phyloP scores from a whole-genome alignment of 768 basidiomycete genomes.

The Pleurotus cornucopiae region DNA sequence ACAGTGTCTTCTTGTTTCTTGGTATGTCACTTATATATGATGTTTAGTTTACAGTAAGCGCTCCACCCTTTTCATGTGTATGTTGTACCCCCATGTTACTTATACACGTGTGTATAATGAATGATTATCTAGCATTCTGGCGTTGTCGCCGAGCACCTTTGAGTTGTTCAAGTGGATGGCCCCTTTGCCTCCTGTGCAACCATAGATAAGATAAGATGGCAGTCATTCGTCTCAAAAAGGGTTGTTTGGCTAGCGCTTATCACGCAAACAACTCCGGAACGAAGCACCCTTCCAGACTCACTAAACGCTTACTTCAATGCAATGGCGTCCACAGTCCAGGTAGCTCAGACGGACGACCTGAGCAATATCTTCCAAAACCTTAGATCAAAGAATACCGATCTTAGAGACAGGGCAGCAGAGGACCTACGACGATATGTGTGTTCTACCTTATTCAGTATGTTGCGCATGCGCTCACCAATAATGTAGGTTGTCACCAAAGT shows the following conservation, averaged over 20 bases:
- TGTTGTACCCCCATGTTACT: too few species aligned
- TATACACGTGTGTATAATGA: too few species aligned
- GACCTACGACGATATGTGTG: conserved; percentile 75
- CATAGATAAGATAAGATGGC: too few species aligned
- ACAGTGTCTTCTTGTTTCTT: too few species aligned
- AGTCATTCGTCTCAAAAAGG: not conserved
- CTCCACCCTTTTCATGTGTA: too few species aligned
- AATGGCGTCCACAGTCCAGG: conserved; percentile 61
- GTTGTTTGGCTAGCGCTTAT: not conserved
- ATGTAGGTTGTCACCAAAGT: conserved; percentile 68
- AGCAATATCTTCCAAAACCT: conserved; percentile 65
- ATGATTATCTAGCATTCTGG: too few species aligned
- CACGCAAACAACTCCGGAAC: not conserved
- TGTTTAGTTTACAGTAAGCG: too few species aligned
- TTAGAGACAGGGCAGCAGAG: conserved; percentile 61
- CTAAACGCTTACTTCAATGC: conserved; percentile 13
- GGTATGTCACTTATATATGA: too few species aligned
- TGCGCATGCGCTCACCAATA: conserved; percentile 12
- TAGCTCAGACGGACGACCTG: conserved; percentile 58
- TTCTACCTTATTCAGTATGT: conserved; percentile 11
- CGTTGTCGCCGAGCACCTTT: too few species aligned
- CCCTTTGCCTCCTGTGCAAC: too few species aligned
- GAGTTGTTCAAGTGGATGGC: too few species aligned
- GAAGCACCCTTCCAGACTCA: not conserved
- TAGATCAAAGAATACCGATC: conserved; percentile 59